Percentiles rank a stretch among this genome's conserved stretches.
phyloP scores from a whole-genome alignment of 2,329 filamentous ascomycete species.

The Epichloe brachyelytri region DNA sequence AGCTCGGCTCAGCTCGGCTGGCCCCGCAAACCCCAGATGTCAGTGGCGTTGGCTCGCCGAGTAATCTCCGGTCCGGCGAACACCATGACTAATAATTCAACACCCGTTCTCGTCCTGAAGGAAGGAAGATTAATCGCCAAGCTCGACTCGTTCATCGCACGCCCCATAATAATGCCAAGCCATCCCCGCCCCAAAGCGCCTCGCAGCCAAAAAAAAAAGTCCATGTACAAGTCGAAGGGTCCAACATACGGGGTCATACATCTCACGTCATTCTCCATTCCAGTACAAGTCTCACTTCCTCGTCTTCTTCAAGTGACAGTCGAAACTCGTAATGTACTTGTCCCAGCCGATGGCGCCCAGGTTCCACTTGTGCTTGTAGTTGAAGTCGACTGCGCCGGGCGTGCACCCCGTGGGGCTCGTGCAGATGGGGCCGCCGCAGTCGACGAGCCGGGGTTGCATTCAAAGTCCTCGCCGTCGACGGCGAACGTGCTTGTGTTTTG shows the following conservation, averaged over 20 bases:
- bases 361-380: constrained; percentile 34
- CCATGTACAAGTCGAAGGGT: not conserved
- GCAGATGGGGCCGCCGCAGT: constrained; percentile 30
- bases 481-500: constrained; percentile 35
- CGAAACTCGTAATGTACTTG: constrained; percentile 22
- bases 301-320: constrained; percentile 13
- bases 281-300: not conserved
- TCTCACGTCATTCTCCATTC: not conserved
- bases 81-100: too few species aligned
- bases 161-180: not conserved
- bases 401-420: constrained; percentile 40
- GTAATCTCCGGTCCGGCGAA: too few species aligned
- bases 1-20: too few species aligned
- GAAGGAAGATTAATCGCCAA: not conserved
- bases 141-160: too few species aligned
- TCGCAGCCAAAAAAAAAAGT: not conserved
- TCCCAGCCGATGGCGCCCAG: constrained; percentile 33
- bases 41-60: too few species aligned
- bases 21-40: too few species aligned
- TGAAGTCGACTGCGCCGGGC: constrained; percentile 32
- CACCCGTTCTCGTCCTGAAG: not conserved
- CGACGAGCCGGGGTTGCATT: constrained; percentile 29
- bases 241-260: not conserved
- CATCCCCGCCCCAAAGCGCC: not conserved
- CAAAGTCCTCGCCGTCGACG: constrained; percentile 34